phyloP scores from a whole-genome alignment of 768 basidiomycete genomes.

The Trametes villosa region DNA sequence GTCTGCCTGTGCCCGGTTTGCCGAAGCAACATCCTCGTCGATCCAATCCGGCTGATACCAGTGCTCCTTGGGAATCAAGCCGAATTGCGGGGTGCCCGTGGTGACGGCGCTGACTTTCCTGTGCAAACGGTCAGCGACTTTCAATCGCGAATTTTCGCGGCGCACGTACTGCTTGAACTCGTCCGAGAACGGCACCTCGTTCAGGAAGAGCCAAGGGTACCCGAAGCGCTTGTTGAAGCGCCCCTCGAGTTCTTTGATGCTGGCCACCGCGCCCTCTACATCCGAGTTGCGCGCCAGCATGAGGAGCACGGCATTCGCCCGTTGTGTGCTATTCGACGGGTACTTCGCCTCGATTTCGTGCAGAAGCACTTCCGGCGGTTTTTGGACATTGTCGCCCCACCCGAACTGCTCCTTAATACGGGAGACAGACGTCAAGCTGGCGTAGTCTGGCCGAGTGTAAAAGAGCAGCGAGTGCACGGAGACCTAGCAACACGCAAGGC shows the following conservation, averaged over 20 bases:
- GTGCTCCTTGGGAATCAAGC: slow-evolving; percentile 59
- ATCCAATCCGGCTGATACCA: slow-evolving; percentile 79
- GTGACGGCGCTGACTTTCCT: slow-evolving; percentile 31
- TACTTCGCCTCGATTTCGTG: not conserved
- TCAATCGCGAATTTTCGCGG: not conserved
- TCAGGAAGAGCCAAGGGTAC: slow-evolving; percentile 90
- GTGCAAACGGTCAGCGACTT: not conserved
- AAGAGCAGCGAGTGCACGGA: slow-evolving; percentile 3
- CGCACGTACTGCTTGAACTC: slow-evolving; percentile 58
- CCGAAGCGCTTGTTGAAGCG: slow-evolving; percentile 79
- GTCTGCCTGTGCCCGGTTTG: slow-evolving; percentile 56
- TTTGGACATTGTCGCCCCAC: not conserved
- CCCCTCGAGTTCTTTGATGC: slow-evolving; percentile 81
- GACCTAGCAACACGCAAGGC: too few relatives aligned
- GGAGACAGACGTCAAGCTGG: slow-evolving; percentile 1
- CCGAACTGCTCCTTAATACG: slow-evolving; percentile 1
- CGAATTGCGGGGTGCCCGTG: slow-evolving; percentile 51
- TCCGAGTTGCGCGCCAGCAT: slow-evolving; percentile 74
- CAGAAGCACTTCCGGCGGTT: not conserved
- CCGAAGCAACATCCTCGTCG: slow-evolving; percentile 64
- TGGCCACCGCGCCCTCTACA: slow-evolving; percentile 57
- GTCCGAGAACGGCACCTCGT: slow-evolving; percentile 79
- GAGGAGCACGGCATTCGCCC: slow-evolving; percentile 39
- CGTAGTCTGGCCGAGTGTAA: slow-evolving; percentile 3
- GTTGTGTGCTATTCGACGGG: slow-evolving; percentile 9